Evolutionary conservation across 768 basidiomycete species (phyloP), one percentile per base, ranked within the genome.

Genomic region (Rubroboletus satanas): DNA sequence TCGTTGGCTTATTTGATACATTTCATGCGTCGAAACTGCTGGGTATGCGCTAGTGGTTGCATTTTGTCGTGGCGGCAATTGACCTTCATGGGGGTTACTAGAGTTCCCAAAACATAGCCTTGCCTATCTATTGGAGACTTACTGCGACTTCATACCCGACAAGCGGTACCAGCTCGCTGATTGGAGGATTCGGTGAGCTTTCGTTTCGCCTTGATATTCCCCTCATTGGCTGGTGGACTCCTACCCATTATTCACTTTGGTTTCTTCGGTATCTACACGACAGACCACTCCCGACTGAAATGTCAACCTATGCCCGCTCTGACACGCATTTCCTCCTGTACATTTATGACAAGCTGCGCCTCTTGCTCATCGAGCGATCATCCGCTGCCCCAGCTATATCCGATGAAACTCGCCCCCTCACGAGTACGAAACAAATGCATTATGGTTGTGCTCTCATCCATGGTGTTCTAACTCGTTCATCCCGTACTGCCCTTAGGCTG

Each of bases 151-250:
- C 62, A 79, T 80, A 7, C 84, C 96, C 0, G 96, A 98, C 75
- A 99, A 99, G 73, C 83, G 92, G 31, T 98, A 96, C 66, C 97
- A 98, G 65, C 77, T 96, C 7, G 97, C 96, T 10, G 97, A 99
- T 70, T 99, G 97, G 97, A 84, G 97, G 26, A 91, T 98, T 61
- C 82, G 93, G 84, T 88, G 39, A 29, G 79, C 62, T 10, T 41
- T 49, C 14, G 9, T 12, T 45, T 52, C 42, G 7, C 36, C 52
- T 44, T 44, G 9, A 21, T 39, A 15, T 46, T 28, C 7, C 9
- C 7, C 17, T 33, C 32, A 18, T 26, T 45, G 12, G 23, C 51
- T 56, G 28, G 54, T 21, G 50, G 10, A 28, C 29, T 26, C 54
- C 17, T 28, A 31, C 17, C 26, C 8, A 45, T 48, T 28, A 17